Evolutionary conservation across 2,329 filamentous ascomycete genomes (phyloP), one percentile per base, ranked within the genome.

Genomic region (Didymella glomerata): DNA sequence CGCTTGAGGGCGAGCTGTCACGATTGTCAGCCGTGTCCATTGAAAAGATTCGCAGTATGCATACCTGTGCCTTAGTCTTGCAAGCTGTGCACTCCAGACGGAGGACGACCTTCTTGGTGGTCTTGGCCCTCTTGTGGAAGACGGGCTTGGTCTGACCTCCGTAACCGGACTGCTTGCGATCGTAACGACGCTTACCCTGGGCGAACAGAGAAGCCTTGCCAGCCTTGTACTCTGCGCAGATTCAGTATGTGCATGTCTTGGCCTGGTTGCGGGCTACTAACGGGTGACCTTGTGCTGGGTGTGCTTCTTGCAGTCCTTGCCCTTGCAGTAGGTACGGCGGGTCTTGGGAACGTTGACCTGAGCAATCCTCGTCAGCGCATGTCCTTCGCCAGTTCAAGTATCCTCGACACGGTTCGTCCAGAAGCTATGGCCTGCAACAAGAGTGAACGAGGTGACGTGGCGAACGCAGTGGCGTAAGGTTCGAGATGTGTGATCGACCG

Each of bases 141-240:
- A 99, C 93, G 77, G 96, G 95, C 87, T 99, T 99, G 79, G 95
- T 99, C 87, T 99, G 95, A 93, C 95, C 95, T 92, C 95, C 95
- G 81, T 97, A 98, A 91, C 94, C 94, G 82, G 90, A 92, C 87
- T 98, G 94, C 88, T 98, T 98, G 68, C 74, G 73, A 62, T 76
- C 74, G 86, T 98, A 98, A 90, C 94, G 93, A 84, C 94, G 92
- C 91, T 98, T 99, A 88, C 94, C 94, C 89, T 99, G 94, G 72
- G 93, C 93, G 86, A 93, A 96, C 72, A 94, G 87, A 79, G 93
- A 96, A 80, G 93, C 93, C 89, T 96, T 96, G 83, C 92, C 92
- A 80, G 92, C 91, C 87, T 96, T 97, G 90, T 97, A 96, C 85
- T 96, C 73, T 76, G 66, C 64, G 49, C 57, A 58, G 24, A 52